Conservation (phyloP, 345 rosid genomes). For the Lepidium africanum region DNA sequence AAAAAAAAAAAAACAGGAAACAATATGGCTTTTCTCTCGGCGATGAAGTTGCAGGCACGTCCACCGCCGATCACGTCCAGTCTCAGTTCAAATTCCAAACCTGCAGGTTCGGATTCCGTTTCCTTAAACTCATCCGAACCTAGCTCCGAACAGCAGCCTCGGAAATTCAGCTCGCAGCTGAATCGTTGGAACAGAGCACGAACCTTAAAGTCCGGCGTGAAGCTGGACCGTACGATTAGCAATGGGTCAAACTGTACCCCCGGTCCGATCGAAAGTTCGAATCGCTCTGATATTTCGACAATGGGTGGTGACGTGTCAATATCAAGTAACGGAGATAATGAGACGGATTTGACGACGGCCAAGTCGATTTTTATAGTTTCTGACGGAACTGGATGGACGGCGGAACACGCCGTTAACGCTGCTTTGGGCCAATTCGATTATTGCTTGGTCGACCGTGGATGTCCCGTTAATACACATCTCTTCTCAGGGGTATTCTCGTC, state of each 20-base stretch:
- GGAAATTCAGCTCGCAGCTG: constrained; percentile 60
- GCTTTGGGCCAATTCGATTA: constrained; percentile 88
- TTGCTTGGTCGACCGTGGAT: constrained; percentile 83
- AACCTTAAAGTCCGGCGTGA: constrained; percentile 54
- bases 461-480: constrained; percentile 83
- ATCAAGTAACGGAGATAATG: constrained; percentile 25
- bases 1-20: not conserved
- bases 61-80: constrained; percentile 24
- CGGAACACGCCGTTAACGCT: constrained; percentile 75
- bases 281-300: not conserved
- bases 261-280: constrained; percentile 1
- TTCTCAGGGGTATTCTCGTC: constrained; percentile 70
- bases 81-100: constrained; percentile 15
- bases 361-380: constrained; percentile 82
- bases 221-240: constrained; percentile 42
- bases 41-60: constrained; percentile 35
- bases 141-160: constrained; percentile 29
- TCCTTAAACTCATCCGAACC: constrained; percentile 20
- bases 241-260: constrained; percentile 1
- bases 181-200: constrained; percentile 90
- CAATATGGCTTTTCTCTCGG: constrained; percentile 38
- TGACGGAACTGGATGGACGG: constrained; percentile 98
- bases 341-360: constrained; percentile 26
- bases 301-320: constrained; percentile 26
- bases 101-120: constrained; percentile 16